These are phyloP conservation scores for Boletus vermiculosoides DNA, from an alignment of 768 basidiomycete genomes.

Conservation along the genomic window DNA sequence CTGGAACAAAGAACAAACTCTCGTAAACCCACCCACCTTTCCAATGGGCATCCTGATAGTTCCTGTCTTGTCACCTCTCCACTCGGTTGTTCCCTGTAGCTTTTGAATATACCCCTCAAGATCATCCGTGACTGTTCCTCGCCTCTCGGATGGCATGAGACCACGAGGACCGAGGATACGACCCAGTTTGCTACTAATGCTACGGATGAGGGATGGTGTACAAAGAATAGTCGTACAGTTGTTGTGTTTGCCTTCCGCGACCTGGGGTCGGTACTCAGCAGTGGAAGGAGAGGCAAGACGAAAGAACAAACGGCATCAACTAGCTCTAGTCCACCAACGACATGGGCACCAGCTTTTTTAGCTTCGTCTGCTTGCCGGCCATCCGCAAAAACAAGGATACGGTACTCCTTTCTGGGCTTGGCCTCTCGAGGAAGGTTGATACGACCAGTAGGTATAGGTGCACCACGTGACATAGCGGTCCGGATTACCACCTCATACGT, in stretches of 20 bases:
- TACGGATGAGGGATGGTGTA: slow-evolving; percentile 72
- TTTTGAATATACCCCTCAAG: slow-evolving; percentile 77
- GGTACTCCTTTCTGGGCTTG: slow-evolving; percentile 66
- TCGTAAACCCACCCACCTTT: slow-evolving; percentile 50
- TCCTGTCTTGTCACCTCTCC: slow-evolving; percentile 88
- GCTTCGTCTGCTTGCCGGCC: slow-evolving; percentile 81
- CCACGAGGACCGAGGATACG: slow-evolving; percentile 84
- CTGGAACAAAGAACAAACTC: not conserved
- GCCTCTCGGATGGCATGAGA: slow-evolving; percentile 91
- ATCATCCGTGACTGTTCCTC: slow-evolving; percentile 93
- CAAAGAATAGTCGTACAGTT: slow-evolving; percentile 81
- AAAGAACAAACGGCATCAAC: slow-evolving; percentile 71
- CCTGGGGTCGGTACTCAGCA: slow-evolving; percentile 38
- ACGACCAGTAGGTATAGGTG: slow-evolving; percentile 86
- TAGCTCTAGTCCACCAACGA: slow-evolving; percentile 88
- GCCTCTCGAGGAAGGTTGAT: slow-evolving; percentile 81
- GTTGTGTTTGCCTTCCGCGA: slow-evolving; percentile 68
- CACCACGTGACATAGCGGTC: slow-evolving; percentile 74
- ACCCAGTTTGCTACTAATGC: slow-evolving; percentile 79
- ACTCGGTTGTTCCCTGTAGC: slow-evolving; percentile 82
- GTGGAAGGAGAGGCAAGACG: not conserved
- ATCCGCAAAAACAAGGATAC: slow-evolving; percentile 91
- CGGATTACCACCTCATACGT: slow-evolving; percentile 81
- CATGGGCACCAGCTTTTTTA: slow-evolving; percentile 80
- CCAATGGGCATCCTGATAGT: slow-evolving; percentile 82